Base-by-base conservation (phyloP, 805 yeast genomes). In the Wickerhamomyces xylosicus region DNA sequence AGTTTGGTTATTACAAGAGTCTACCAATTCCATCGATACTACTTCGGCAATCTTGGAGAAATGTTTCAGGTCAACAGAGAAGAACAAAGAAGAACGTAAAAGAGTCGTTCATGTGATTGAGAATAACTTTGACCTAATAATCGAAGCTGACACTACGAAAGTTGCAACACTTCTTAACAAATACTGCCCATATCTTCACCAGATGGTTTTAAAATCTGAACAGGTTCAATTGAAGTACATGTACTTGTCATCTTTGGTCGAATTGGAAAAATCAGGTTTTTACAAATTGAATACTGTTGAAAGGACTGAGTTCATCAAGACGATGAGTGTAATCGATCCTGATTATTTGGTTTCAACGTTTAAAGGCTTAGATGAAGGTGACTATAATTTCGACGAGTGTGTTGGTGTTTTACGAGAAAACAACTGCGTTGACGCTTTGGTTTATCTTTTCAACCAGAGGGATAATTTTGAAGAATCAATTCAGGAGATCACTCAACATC, bases 1-100 rank as follows among this genome's bases (percentile, higher is more conserved):
- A 37, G 60, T 75, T 1, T 74, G 85, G 79, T 43, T 75, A 2
- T 44, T 49, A 19, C 63, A 19, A 37, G 56, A 10, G 61, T 56
- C 44, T 32, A 51, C 42, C 27, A 50, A 32, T 28, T 41, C 53
- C 3, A 43, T 45, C 17, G 57, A 52, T 10, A 43, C 60, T 1
- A 50, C 49, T 2, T 53, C 54, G 25, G 50, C 47, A 3, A 50
- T 57, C 2, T 36, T 58, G 32, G 55, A 44, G 37, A 53, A 45
- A 48, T 53, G 58, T 34, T 49, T 44, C 33, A 45, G 34, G 29
- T 43, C 49, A 15, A 44, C 62, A 19, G 34, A 41, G 40, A 40
- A 40, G 31, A 40, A 41, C 4, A 16, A 48, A n/a, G 47, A 40
- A 17, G 56, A 52, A 17, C 42, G 53, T 43, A 31, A 9, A 4